Evolutionary conservation across 179 eudicot species (phyloP), one percentile per base, ranked within the genome.

Genomic region (Vitellaria paradoxa): DNA sequence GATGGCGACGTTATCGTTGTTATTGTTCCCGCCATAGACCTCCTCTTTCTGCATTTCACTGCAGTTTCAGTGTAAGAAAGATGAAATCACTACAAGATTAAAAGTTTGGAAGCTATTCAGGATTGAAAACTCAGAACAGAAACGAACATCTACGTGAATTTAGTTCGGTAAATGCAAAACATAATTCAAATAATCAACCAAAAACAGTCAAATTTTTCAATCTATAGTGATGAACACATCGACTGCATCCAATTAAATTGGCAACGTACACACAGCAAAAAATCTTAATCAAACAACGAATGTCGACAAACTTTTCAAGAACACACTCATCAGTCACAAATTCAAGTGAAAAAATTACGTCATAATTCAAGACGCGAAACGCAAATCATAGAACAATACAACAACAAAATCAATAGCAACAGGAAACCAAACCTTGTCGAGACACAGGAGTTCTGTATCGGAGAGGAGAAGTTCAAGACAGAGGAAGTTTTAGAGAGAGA

Each of bases 11-110:
- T 63, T 73, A 20, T 18, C 46, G 60, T 65, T 24, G 59, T 24
- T 57, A 20, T 17, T 55, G 59, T 73, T 62, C 21, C 47, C 74
- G 65, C 24, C 70, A 62, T 17, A 7, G 70, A n/a, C 60, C 61
- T 75, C 37, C 2, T 30, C 37, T 17, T 75, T 75, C 78, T 75
- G 78, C 78, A 75, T 75, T 74, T 75, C n/a, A 37, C 76, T 11
- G 65, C 7, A 56, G 9, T 40, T 8, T 55, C 9, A 9, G 52
- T 1, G 17, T 11, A 49, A 52, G 62, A 70, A 53, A 26, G 46
- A 53, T 17, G 62, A 52, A 70, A 70, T 52, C 18, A 47, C 45
- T 20, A 14, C 3, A 0, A 1, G 57, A 11, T 37, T 23, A 59
- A 17, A 21, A n/a, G 45, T 42, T 18, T 21, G 2, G 7, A 68